These are phyloP conservation scores for Cercophora samala DNA, from an alignment of 495 filamentous ascomycete genomes.

Conservation along the genomic window DNA sequence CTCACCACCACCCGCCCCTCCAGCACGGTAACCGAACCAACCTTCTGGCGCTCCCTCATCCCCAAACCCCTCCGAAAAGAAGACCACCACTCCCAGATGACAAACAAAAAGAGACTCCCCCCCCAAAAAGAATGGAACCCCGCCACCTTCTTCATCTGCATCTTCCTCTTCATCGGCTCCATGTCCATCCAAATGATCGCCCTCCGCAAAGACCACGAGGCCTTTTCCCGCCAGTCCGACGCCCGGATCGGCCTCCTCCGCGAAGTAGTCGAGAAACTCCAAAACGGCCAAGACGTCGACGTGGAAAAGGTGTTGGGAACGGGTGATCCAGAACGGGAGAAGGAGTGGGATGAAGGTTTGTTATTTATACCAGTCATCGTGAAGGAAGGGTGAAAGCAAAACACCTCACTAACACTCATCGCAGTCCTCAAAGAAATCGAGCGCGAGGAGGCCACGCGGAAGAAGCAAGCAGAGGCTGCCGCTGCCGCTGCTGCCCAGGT, in stretches of 20 bases:
- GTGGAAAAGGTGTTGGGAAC: slow-evolving; percentile 80
- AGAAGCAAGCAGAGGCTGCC: slow-evolving; percentile 32
- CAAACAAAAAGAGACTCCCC: slow-evolving; percentile 36
- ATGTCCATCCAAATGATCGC: slow-evolving; percentile 90
- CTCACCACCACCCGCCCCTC: slow-evolving; percentile 6
- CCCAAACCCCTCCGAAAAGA: slow-evolving; percentile 43
- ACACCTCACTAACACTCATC: slow-evolving; percentile 16
- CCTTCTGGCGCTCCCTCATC: slow-evolving; percentile 70
- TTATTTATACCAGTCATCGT: neutral
- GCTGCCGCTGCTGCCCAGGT: slow-evolving; percentile 9
- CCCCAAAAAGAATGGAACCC: slow-evolving; percentile 75
- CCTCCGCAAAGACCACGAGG: slow-evolving; percentile 68
- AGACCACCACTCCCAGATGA: slow-evolving; percentile 2
- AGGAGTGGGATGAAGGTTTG: slow-evolving; percentile 84
- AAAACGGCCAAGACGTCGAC: slow-evolving; percentile 85
- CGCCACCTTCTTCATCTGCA: slow-evolving; percentile 85
- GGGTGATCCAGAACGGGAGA: slow-evolving; percentile 69
- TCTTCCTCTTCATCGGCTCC: slow-evolving; percentile 86
- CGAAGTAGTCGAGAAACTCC: slow-evolving; percentile 78
- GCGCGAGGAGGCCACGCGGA: slow-evolving; percentile 66
- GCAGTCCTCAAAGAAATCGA: slow-evolving; percentile 78
- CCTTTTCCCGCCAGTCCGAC: slow-evolving; percentile 70
- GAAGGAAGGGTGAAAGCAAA: neutral
- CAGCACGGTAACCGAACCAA: slow-evolving; percentile 47
- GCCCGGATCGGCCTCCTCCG: slow-evolving; percentile 71